phyloP scores from a whole-genome alignment of 345 rosid species.

The Gossypium anomalum region DNA sequence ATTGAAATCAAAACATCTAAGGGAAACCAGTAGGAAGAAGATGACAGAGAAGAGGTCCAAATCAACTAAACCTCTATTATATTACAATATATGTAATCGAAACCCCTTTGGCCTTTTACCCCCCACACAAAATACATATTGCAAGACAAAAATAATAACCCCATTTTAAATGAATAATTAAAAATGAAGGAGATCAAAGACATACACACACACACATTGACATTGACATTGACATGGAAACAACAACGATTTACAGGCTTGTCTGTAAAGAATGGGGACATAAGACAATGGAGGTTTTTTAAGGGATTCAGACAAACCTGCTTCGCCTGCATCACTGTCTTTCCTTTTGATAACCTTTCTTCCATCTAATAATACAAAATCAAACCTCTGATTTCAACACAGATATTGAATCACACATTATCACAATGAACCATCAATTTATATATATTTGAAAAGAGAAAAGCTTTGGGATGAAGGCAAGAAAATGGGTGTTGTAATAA shows the following conservation, averaged over 20 bases:
- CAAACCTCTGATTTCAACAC: slow-evolving; percentile 39
- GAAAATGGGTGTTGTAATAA: background rate
- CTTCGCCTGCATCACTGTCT: slow-evolving; percentile 93
- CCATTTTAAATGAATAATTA: background rate
- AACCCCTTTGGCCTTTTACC: background rate
- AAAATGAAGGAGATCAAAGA: background rate
- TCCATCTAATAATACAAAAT: slow-evolving; percentile 38
- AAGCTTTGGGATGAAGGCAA: slow-evolving; percentile 3
- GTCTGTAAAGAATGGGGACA: background rate
- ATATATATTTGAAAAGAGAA: background rate
- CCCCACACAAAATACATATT: no score
- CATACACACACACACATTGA: no score
- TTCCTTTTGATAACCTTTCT: slow-evolving; percentile 72
- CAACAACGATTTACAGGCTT: background rate
- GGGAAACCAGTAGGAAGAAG: background rate
- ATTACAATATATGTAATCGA: background rate
- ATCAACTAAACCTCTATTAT: background rate
- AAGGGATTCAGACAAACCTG: slow-evolving; percentile 42
- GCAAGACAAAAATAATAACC: background rate
- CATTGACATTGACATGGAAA: background rate
- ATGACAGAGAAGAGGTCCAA: background rate
- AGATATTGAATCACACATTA: slow-evolving; percentile 16
- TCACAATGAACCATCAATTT: background rate
- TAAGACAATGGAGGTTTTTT: background rate
- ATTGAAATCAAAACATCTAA: background rate